Conservation (phyloP, 108 stramenopile genomes). For the Conticribra weissflogii region DNA sequence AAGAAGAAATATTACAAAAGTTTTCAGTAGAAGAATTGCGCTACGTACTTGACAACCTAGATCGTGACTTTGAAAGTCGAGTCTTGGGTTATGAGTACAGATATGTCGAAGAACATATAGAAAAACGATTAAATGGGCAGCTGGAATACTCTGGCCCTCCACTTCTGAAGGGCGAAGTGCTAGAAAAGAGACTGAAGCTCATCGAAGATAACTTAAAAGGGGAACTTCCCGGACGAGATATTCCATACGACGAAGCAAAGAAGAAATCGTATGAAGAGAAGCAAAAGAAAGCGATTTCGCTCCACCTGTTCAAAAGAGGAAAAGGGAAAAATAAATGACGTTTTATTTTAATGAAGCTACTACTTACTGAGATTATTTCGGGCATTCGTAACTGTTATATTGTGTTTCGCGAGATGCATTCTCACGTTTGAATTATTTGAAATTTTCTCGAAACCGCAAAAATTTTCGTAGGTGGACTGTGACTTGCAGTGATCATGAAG, state of each 20-base stretch:
- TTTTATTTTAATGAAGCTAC: too few species aligned
- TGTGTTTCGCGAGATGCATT: too few species aligned
- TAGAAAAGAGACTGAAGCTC: neutral
- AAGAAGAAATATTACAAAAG: neutral
- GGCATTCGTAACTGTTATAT: too few species aligned
- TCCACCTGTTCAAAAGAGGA: too few species aligned
- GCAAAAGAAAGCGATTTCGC: slow-evolving; percentile 6
- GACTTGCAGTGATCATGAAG: too few species aligned
- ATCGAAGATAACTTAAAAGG: slow-evolving; percentile 8
- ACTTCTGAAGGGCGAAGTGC: neutral
- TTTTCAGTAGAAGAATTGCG: neutral
- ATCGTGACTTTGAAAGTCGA: slow-evolving; percentile 5
- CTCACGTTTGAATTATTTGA: too few species aligned
- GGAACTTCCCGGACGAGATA: neutral
- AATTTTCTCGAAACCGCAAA: too few species aligned
- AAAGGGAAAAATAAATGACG: too few species aligned
- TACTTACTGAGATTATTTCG: too few species aligned
- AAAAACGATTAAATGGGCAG: neutral
- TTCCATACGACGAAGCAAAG: slow-evolving; percentile 3
- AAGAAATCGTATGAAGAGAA: neutral
- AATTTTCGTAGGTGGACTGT: too few species aligned
- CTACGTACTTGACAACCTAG: slow-evolving; percentile 8
- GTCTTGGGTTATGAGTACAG: slow-evolving; percentile 6
- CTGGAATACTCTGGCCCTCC: neutral
- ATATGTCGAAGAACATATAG: slow-evolving; percentile 6